phyloP scores from a whole-genome alignment of 2,329 filamentous ascomycete genomes.

The Simplicillium sp. region DNA sequence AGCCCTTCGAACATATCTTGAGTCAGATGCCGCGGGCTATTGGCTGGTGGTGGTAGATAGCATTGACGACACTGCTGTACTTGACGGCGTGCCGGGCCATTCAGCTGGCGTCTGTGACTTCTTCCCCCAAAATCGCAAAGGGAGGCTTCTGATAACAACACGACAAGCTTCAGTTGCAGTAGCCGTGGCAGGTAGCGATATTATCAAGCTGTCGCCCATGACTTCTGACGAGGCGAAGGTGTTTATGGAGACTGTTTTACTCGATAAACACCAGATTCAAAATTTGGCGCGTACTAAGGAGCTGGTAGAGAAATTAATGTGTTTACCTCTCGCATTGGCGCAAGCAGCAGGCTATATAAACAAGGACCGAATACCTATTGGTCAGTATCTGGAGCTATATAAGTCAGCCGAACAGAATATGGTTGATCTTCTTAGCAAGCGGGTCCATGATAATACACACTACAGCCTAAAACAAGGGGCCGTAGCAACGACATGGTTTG shows the following conservation, averaged over 20 bases:
- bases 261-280: constrained; percentile 1
- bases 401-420: constrained; percentile 17
- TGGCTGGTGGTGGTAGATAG: constrained; percentile 32
- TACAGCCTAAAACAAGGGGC: constrained; percentile 21
- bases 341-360: constrained; percentile 32
- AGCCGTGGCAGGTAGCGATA: constrained; percentile 12
- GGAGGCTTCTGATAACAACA: constrained; percentile 25
- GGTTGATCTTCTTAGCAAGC: constrained; percentile 7
- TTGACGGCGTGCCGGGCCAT: too few relatives aligned
- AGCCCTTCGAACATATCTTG: constrained; percentile 39
- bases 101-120: constrained; percentile 9
- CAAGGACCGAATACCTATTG: constrained; percentile 13
- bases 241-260: constrained; percentile 1
- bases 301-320: constrained; percentile 16
- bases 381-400: constrained; percentile 23
- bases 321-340: constrained; percentile 27
- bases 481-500: constrained; percentile 24
- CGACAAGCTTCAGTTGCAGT: constrained; percentile 20
- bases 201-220: constrained; percentile 10
- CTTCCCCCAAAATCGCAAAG: constrained; percentile 20
- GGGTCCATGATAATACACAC: constrained; percentile 23
- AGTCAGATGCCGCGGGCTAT: constrained; percentile 14
- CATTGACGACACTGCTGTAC: constrained; percentile 23
- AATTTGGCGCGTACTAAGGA: constrained; percentile 2
- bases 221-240: constrained; percentile 1